Base-by-base conservation (phyloP, 805 yeast genomes). In the Schizosaccharomyces japonicus region DNA sequence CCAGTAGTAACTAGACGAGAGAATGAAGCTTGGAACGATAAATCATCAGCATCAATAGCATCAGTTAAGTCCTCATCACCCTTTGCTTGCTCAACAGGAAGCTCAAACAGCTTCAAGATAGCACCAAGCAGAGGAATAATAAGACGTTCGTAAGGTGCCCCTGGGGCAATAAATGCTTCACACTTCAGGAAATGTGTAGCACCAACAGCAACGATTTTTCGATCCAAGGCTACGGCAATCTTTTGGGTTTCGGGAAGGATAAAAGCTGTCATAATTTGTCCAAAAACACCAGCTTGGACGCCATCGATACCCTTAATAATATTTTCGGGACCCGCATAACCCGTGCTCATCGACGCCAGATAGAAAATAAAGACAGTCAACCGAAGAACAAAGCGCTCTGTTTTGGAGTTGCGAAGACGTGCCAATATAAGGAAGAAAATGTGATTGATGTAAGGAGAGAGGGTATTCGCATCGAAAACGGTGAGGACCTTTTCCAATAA, bases 1-100 rank as follows among this genome's bases (percentile, higher is more conserved):
- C 72, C 67, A 45, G 84, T 75, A 2, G 80, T 71, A 1, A 71
- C 73, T 50, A 90, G 66, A 56, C 72, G 76, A 47, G 92, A 80
- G 61, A 73, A 90, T 47, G 77, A 74, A 0, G 95, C 78, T 1
- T 96, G 96, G 62, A 85, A 90, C 2, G 90, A 67, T 46, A 78
- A 70, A 51, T 84, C 94, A 47, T 79, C 56, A 15, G 53, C 58
- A 6, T 50, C 51, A 36, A 65, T 60, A 3, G 62, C 50, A 49
- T 63, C 65, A 1, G 62, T 67, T 42, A 66, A 52, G 36, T 67
- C 64, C n/a, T 56, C 54, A 17, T 60, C 65, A 34, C 60, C 50
- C 42, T 61, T 60, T 25, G 54, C 51, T 19, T 53, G 51, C 8
- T 60, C 62, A 42, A 66, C 62, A 36, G 70, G 61, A 45, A 67